Conservation (phyloP, 2,329 filamentous ascomycete genomes). For the Claviceps digitariae region DNA sequence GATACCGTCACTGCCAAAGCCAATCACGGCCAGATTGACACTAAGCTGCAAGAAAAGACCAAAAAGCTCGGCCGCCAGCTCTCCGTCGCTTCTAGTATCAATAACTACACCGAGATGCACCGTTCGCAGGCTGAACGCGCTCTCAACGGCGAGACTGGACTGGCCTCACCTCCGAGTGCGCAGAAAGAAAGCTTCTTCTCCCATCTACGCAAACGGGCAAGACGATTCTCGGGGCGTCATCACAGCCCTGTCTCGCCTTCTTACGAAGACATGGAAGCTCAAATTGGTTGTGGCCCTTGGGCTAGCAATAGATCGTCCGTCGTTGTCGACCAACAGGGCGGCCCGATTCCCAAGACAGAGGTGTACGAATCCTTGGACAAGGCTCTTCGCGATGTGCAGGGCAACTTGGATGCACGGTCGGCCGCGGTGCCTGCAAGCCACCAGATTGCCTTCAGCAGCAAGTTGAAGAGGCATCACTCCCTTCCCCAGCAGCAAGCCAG, state of each 20-base stretch:
- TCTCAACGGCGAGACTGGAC: conserved; percentile 65
- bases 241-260: conserved; percentile 66
- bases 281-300: conserved; percentile 84
- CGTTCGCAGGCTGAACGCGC: conserved; percentile 84
- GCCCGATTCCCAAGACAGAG: conserved; percentile 37
- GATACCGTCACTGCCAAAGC: conserved; percentile 86
- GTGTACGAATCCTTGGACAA: conserved; percentile 48
- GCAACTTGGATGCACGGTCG: conserved; percentile 30
- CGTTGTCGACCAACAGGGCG: conserved; percentile 50
- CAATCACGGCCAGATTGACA: conserved; percentile 47
- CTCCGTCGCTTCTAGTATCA: conserved; percentile 81
- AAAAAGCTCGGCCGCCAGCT: conserved; percentile 95
- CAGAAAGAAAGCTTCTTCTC: conserved; percentile 98
- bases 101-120: conserved; percentile 83
- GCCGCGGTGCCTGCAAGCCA: conserved; percentile 39
- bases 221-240: conserved; percentile 83
- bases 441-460: conserved; percentile 31
- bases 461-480: conserved; percentile 52
- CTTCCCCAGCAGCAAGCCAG: conserved; percentile 48
- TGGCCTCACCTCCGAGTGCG: conserved; percentile 62
- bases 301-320: conserved; percentile 74
- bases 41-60: conserved; percentile 39
- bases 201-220: conserved; percentile 83
- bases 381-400: conserved; percentile 40
- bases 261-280: conserved; percentile 82